Evolutionary conservation across 2,329 filamentous ascomycete genomes (phyloP), one percentile per base, ranked within the genome.

Genomic region (Aureobasidium sp.): DNA sequence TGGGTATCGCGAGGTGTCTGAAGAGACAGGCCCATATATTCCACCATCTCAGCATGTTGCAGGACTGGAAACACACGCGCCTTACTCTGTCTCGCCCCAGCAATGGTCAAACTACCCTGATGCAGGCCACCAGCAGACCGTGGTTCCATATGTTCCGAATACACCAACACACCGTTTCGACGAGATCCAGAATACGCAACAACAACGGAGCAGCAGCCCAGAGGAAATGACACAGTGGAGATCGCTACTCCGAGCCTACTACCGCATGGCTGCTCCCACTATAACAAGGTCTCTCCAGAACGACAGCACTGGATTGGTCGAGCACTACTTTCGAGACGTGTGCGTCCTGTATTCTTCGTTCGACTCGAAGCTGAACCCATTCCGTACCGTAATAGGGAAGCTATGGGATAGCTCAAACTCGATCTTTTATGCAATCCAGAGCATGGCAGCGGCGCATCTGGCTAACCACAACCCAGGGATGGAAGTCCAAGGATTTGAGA

Each of bases 291-390:
- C 74, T 36, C 69, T 84, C 65, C 79, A 79, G 51, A 84, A 87
- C 54, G 78, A 84, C 23, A 84, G 85, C 4, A 88, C 85, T 54
- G 82, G 86, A 53, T 77, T 90, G 20, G 84, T 90, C 13, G 87
- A 89, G 55, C 88, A 90, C 69, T 90, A 90, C 70, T 90, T 90
- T 77, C 86, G 86, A 70, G 86, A 89, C 67, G 87, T 90, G 4
- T 88, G 87, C 56, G 83, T 82, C 4, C 76, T 90, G 13, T 90
- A 88, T 73, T 90, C 88, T n/a, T 88, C 85, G 66, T 91, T 89
- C 70, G 88, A 90, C 73, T 89, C 87, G 25, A 79, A 82, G 16
- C 80, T 89, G 69, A 91, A 90, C 69, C 87, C 87, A 0, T 90
- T 90, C 69, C 80, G 88, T 43, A 86, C 84, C 2, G 86, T 87